phyloP scores from a whole-genome alignment of 345 rosid genomes.

The Acer negundo region DNA sequence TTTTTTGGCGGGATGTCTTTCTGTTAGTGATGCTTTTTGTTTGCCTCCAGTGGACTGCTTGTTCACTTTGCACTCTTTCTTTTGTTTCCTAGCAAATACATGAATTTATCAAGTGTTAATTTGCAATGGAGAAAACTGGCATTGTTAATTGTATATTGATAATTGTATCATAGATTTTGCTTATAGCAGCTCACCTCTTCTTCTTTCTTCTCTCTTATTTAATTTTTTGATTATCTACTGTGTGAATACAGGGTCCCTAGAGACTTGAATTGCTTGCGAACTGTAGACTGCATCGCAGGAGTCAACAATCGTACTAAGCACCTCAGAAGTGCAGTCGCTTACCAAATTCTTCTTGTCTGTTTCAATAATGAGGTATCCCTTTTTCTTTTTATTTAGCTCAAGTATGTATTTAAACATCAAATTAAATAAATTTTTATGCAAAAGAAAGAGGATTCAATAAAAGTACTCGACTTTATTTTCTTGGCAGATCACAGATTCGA shows the following conservation, averaged over 20 bases:
- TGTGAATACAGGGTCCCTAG: slow-evolving; percentile 58
- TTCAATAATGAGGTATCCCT: slow-evolving; percentile 60
- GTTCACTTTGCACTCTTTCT: not conserved
- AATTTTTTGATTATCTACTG: slow-evolving; percentile 21
- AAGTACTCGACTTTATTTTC: not conserved
- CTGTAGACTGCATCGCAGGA: slow-evolving; percentile 73
- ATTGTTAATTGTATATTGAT: not conserved
- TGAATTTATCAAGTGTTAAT: not conserved
- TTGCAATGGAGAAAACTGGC: not conserved
- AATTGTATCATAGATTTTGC: not conserved
- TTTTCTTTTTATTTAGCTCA: slow-evolving; percentile 8
- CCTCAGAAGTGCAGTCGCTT: slow-evolving; percentile 63
- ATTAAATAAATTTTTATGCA: not conserved
- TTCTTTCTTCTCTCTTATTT: slow-evolving; percentile 6
- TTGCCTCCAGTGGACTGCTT: not conserved
- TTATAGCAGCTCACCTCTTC: not conserved
- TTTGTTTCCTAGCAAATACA: not conserved
- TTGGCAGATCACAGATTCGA: too few relatives aligned
- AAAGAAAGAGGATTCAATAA: not conserved
- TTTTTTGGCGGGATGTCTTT: not conserved
- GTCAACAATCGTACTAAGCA: slow-evolving; percentile 53
- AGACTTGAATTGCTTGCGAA: slow-evolving; percentile 76
- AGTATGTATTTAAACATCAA: not conserved
- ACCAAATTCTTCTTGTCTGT: slow-evolving; percentile 53
- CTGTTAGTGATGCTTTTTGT: not conserved